These are phyloP conservation scores for Erucastrum elatum DNA, from an alignment of 345 rosid genomes.

Conservation along the genomic window DNA sequence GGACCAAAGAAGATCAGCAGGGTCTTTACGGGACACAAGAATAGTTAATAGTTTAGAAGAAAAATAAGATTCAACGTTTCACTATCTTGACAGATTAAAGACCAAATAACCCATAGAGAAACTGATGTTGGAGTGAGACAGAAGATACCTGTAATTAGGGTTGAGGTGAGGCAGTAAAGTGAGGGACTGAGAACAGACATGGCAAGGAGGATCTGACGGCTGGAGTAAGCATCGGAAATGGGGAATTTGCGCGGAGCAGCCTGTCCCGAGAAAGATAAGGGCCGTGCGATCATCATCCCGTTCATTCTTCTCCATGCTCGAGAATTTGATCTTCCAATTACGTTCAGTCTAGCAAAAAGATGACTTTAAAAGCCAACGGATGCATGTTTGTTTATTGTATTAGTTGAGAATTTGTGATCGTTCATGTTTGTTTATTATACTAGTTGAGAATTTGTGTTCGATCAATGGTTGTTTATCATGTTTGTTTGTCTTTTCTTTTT, in stretches of 20 bases:
- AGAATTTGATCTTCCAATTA: conserved; percentile 4
- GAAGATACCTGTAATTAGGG: conserved; percentile 78
- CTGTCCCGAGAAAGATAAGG: conserved; percentile 89
- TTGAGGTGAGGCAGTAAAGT: conserved; percentile 65
- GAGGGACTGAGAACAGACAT: conserved; percentile 70
- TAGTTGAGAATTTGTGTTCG: too few species aligned
- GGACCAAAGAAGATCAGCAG: background rate
- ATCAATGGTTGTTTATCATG: background rate
- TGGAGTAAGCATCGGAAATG: conserved; percentile 81
- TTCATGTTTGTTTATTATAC: background rate
- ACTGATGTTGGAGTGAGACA: background rate
- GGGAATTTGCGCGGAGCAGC: conserved; percentile 92
- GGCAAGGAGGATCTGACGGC: conserved; percentile 91
- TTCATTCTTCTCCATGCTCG: conserved; percentile 19
- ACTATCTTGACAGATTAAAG: background rate
- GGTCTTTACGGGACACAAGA: background rate
- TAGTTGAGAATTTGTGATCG: background rate
- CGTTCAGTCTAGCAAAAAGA: background rate
- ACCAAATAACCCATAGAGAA: background rate
- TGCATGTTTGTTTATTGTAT: conserved; percentile 26
- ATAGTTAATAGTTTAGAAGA: background rate
- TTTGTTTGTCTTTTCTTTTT: background rate
- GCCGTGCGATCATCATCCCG: conserved; percentile 48
- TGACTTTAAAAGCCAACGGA: conserved; percentile 29
- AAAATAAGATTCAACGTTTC: background rate